Percentiles rank a stretch among this genome's conserved stretches.
phyloP scores from a whole-genome alignment of 345 rosid species.

The Citrus glauca region DNA sequence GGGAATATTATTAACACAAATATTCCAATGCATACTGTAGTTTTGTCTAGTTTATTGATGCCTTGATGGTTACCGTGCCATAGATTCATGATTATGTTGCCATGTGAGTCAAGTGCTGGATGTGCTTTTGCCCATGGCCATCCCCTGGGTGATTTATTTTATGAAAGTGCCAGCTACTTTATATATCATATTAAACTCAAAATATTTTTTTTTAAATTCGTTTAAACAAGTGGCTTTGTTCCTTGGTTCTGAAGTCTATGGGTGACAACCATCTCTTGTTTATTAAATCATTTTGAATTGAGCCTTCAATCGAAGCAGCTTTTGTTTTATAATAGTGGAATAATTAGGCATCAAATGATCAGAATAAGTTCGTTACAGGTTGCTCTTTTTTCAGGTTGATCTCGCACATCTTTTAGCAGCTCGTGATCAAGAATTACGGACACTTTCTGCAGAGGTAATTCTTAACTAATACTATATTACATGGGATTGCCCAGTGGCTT shows the following conservation, averaged over 20 bases:
- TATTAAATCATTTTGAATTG: not conserved
- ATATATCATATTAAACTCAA: not conserved
- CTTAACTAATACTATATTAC: not conserved
- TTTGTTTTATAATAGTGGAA: not conserved
- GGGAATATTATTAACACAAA: not conserved
- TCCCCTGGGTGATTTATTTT: not conserved
- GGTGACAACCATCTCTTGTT: not conserved
- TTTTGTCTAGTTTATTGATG: not conserved
- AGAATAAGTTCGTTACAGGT: not conserved
- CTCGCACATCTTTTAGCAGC: slow-evolving; percentile 90
- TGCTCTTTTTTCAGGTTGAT: slow-evolving; percentile 63
- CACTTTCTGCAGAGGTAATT: slow-evolving; percentile 85
- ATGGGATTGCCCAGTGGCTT: not conserved
- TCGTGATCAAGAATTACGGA: slow-evolving; percentile 90
- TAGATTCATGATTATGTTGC: not conserved
- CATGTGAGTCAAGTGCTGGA: not conserved
- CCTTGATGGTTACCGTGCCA: not conserved
- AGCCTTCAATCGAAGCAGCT: not conserved
- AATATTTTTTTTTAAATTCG: not conserved
- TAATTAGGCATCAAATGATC: not conserved
- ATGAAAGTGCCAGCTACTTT: not conserved
- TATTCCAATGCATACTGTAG: not conserved
- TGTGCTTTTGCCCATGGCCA: not conserved
- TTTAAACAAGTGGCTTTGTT: not conserved
- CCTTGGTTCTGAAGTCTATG: not conserved